Conservation (phyloP, 768 basidiomycete genomes). For the Phylloporus rhodoxanthus region DNA sequence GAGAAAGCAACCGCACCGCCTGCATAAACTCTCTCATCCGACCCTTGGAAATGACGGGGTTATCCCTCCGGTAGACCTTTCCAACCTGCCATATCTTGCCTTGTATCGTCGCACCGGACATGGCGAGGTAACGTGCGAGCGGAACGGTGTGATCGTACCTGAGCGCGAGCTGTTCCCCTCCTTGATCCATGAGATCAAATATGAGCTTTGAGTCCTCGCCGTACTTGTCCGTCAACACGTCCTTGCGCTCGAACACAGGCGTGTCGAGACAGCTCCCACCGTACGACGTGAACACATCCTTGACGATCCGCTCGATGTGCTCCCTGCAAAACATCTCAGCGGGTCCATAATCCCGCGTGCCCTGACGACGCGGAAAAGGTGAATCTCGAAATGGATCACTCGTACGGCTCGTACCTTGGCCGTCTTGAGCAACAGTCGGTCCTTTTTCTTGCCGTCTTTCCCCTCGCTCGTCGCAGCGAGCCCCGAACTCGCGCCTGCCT, state of each 20-base stretch:
- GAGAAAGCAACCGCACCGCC: slow-evolving; percentile 51
- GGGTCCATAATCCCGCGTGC: slow-evolving; percentile 92
- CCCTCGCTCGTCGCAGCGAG: slow-evolving; percentile 28
- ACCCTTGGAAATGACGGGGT: slow-evolving; percentile 95
- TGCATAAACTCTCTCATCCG: slow-evolving; percentile 99
- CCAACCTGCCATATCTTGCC: slow-evolving; percentile 95
- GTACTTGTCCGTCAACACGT: slow-evolving; percentile 93
- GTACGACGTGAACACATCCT: slow-evolving; percentile 80
- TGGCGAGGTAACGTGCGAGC: slow-evolving; percentile 90
- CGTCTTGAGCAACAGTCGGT: slow-evolving; percentile 78
- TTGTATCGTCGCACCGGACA: slow-evolving; percentile 79
- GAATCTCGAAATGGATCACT: slow-evolving; percentile 1
- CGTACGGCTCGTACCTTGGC: slow-evolving; percentile 60
- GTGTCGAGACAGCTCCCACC: slow-evolving; percentile 94
- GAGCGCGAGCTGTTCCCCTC: slow-evolving; percentile 91
- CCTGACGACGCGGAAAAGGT: slow-evolving; percentile 40
- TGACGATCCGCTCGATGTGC: slow-evolving; percentile 83
- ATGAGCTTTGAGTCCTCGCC: slow-evolving; percentile 97
- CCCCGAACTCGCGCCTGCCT: slow-evolving; percentile 21
- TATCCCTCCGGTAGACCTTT: slow-evolving; percentile 97
- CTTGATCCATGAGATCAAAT: slow-evolving; percentile 95
- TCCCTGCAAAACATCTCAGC: slow-evolving; percentile 89
- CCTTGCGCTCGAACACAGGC: slow-evolving; percentile 96
- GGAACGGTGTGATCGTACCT: slow-evolving; percentile 98
- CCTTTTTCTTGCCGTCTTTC: slow-evolving; percentile 57